A percentile compares a stretch with the other conserved stretches of the same genome.
These are phyloP conservation scores for Paecilomyces dactylethromorphus DNA, from an alignment of 2,329 filamentous ascomycete genomes.

Conservation along the genomic window DNA sequence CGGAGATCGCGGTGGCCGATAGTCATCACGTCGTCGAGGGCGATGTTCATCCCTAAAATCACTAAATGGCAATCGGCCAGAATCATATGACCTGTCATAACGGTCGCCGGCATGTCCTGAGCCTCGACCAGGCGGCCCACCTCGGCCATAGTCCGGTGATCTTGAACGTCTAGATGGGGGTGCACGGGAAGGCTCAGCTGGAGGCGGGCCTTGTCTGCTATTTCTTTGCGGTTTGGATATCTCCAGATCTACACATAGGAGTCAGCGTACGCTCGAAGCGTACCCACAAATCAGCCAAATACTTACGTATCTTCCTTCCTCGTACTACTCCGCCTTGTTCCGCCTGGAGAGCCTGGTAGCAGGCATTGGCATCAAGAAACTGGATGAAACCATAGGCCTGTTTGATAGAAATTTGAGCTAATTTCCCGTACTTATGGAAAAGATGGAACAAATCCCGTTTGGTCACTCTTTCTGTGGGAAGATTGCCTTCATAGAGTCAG, in stretches of 20 bases:
- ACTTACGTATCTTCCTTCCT: conserved; percentile 89
- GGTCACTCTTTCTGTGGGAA: conserved; percentile 86
- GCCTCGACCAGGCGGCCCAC: conserved; percentile 24
- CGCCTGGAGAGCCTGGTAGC: conserved; percentile 63
- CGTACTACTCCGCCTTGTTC: conserved; percentile 77
- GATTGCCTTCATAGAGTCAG: conserved; percentile 57
- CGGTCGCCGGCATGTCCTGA: conserved; percentile 30
- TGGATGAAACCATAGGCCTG: conserved; percentile 96
- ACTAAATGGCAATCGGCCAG: conserved; percentile 33
- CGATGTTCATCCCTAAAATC: conserved; percentile 45
- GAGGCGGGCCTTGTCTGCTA: conserved; percentile 49
- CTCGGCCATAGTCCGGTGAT: conserved; percentile 55
- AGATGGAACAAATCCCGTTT: conserved; percentile 91
- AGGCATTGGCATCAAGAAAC: conserved; percentile 72
- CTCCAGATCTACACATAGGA: conserved; percentile 62
- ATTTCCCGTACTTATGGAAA: conserved; percentile 75
- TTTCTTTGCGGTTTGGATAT: conserved; percentile 83
- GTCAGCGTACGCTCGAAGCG: not conserved
- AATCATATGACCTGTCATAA: conserved; percentile 35
- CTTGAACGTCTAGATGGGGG: conserved; percentile 49
- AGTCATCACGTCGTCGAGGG: conserved; percentile 54
- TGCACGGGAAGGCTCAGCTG: conserved; percentile 29
- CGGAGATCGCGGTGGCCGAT: conserved; percentile 55
- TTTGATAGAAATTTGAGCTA: conserved; percentile 94
- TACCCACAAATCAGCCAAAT: conserved; percentile 1